These are phyloP conservation scores for Syzygium aqueum DNA, from an alignment of 345 rosid species.

Conservation along the genomic window DNA sequence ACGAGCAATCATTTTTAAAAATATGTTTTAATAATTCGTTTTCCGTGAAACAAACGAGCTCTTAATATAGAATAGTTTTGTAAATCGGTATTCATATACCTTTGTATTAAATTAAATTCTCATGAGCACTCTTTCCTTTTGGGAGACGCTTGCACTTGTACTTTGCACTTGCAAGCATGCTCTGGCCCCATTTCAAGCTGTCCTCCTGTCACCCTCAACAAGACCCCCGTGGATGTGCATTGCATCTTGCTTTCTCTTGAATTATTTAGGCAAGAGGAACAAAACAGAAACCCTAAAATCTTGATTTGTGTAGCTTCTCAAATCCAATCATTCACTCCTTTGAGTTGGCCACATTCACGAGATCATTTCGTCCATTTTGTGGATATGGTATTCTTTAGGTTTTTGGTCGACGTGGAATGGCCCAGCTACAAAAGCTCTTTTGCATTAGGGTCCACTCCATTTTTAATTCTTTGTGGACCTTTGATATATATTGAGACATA, in stretches of 20 bases:
- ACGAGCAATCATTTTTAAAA: not conserved
- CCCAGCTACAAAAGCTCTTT: not conserved
- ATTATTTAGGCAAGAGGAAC: not conserved
- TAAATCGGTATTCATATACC: not conserved
- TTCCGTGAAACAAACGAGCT: not conserved
- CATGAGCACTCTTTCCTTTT: conserved; percentile 13
- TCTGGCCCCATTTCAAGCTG: conserved; percentile 57
- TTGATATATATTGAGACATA: not conserved
- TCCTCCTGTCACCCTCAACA: conserved; percentile 16
- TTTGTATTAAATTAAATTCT: not conserved
- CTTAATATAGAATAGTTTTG: not conserved
- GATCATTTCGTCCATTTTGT: conserved; percentile 10
- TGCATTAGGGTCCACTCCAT: not conserved
- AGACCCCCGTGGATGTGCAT: conserved; percentile 23
- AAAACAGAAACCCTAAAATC: not conserved
- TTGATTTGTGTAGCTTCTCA: not conserved
- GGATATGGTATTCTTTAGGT: conserved; percentile 13
- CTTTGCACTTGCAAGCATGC: conserved; percentile 27
- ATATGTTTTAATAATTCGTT: not conserved
- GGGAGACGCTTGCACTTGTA: conserved; percentile 15
- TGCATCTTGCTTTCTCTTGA: conserved; percentile 33
- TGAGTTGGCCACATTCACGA: conserved; percentile 38
- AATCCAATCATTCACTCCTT: conserved; percentile 38
- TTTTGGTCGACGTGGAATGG: not conserved
- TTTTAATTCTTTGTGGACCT: not conserved